Conservation (phyloP, 2,329 filamentous ascomycete genomes). For the Hypoxylon rubiginosum region DNA sequence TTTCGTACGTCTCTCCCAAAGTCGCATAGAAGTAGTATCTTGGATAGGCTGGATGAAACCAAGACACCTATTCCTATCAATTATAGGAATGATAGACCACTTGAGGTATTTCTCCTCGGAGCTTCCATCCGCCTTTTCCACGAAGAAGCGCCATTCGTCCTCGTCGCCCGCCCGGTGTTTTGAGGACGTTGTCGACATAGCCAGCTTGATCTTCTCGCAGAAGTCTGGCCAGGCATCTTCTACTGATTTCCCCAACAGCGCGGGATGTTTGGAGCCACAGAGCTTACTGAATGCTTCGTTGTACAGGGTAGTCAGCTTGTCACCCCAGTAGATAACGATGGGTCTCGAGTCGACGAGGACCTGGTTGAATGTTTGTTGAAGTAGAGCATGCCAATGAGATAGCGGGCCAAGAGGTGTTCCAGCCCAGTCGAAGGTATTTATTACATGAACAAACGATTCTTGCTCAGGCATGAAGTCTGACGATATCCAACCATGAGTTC, state of each 20-base stretch:
- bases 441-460: slow-evolving; percentile 56
- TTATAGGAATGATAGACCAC: slow-evolving; percentile 63
- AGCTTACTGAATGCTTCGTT: slow-evolving; percentile 78
- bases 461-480: slow-evolving; percentile 55
- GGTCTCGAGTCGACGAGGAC: slow-evolving; percentile 62
- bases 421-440: slow-evolving; percentile 62
- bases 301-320: slow-evolving; percentile 74
- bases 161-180: slow-evolving; percentile 55
- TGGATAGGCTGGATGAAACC: slow-evolving; percentile 63
- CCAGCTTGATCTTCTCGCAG: slow-evolving; percentile 54
- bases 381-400: slow-evolving; percentile 60
- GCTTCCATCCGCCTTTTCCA: slow-evolving; percentile 57
- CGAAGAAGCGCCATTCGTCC: slow-evolving; percentile 62
- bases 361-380: slow-evolving; percentile 61
- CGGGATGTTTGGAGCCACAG: slow-evolving; percentile 74
- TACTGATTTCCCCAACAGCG: slow-evolving; percentile 71
- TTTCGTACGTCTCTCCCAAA: slow-evolving; percentile 64
- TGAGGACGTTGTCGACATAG: slow-evolving; percentile 54
- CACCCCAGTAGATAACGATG: slow-evolving; percentile 74
- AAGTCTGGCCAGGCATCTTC: slow-evolving; percentile 71
- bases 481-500: slow-evolving; percentile 48
- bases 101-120: slow-evolving; percentile 63
- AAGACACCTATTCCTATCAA: slow-evolving; percentile 57
- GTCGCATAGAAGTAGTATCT: slow-evolving; percentile 61
- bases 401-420: slow-evolving; percentile 62